Conservation (phyloP, 768 basidiomycete species). For the Boletus vermiculosoides region DNA sequence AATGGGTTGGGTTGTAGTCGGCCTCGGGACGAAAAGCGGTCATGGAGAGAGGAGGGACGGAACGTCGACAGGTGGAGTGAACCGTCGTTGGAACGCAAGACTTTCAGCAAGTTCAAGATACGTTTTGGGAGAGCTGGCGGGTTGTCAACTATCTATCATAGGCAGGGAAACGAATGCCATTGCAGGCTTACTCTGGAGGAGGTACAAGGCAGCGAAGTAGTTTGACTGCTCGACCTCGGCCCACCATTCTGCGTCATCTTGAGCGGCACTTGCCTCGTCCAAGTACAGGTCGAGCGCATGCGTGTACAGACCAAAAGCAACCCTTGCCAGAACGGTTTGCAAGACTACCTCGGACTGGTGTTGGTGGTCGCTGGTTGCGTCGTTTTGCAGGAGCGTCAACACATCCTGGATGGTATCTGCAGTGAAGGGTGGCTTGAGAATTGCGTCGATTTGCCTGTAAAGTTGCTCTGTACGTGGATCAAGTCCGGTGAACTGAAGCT, state of each 20-base stretch:
- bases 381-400: conserved; percentile 16
- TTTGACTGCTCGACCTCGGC: conserved; percentile 61
- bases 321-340: conserved; percentile 45
- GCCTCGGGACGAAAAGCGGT: conserved; percentile 45
- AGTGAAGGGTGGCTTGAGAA: conserved; percentile 23
- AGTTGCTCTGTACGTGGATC: conserved; percentile 10
- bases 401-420: conserved; percentile 16
- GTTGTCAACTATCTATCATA: conserved; percentile 3
- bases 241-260: conserved; percentile 88
- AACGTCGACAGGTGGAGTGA: conserved; percentile 48
- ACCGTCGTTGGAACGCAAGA: conserved; percentile 43
- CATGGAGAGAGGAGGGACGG: conserved; percentile 46
- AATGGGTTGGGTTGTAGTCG: conserved; percentile 51
- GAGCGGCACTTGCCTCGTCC: conserved; percentile 64
- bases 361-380: conserved; percentile 1
- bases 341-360: conserved; percentile 7
- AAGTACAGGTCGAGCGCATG: conserved; percentile 65
- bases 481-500: conserved; percentile 5
- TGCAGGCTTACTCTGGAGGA: conserved; percentile 70
- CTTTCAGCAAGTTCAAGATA: conserved; percentile 35
- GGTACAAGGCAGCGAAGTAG: conserved; percentile 55
- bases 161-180: background rate
- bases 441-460: conserved; percentile 17
- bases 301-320: conserved; percentile 60
- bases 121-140: conserved; percentile 29